A percentile compares a stretch with the other conserved stretches of the same genome.
Evolutionary conservation across 805 yeast species (phyloP).

Genomic region (Candida dendrica): DNA sequence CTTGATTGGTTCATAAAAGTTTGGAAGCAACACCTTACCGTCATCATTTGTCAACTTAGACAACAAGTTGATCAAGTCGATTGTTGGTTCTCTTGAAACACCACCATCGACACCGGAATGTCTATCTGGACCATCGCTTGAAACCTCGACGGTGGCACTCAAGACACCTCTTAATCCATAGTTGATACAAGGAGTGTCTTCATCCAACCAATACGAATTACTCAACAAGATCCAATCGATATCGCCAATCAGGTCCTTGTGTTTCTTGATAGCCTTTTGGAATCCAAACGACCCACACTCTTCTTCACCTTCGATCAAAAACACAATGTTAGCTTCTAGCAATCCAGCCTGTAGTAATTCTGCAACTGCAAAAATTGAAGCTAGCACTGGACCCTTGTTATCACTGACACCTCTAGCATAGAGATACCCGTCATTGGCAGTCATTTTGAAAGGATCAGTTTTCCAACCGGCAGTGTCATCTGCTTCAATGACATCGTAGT

Average conservation of each 20-base stretch:
- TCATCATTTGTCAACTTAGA: slow-evolving; percentile 53
- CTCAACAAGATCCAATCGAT: slow-evolving; percentile 88
- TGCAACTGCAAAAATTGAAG: slow-evolving; percentile 82
- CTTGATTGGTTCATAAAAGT: slow-evolving; percentile 62
- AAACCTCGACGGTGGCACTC: slow-evolving; percentile 65
- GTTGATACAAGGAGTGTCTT: slow-evolving; percentile 80
- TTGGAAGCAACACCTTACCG: slow-evolving; percentile 55
- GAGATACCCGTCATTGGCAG: slow-evolving; percentile 75
- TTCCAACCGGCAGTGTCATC: slow-evolving; percentile 57
- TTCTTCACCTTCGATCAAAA: slow-evolving; percentile 91
- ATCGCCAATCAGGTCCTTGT: slow-evolving; percentile 49
- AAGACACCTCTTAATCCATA: slow-evolving; percentile 92
- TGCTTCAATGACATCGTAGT: slow-evolving; percentile 90
- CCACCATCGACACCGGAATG: slow-evolving; percentile 99
- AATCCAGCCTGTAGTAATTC: slow-evolving; percentile 46
- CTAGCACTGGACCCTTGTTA: slow-evolving; percentile 88
- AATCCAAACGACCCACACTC: slow-evolving; percentile 90
- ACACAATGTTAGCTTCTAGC: slow-evolving; percentile 67
- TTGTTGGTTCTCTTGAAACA: slow-evolving; percentile 77
- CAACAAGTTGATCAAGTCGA: slow-evolving; percentile 71
- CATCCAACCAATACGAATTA: slow-evolving; percentile 93
- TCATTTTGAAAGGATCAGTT: slow-evolving; percentile 69
- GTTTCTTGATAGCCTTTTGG: slow-evolving; percentile 49
- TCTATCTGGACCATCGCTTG: slow-evolving; percentile 74
- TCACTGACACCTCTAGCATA: slow-evolving; percentile 93